phyloP scores from a whole-genome alignment of 1,139 yeast genomes.

The Kluyveromyces marxianus region DNA sequence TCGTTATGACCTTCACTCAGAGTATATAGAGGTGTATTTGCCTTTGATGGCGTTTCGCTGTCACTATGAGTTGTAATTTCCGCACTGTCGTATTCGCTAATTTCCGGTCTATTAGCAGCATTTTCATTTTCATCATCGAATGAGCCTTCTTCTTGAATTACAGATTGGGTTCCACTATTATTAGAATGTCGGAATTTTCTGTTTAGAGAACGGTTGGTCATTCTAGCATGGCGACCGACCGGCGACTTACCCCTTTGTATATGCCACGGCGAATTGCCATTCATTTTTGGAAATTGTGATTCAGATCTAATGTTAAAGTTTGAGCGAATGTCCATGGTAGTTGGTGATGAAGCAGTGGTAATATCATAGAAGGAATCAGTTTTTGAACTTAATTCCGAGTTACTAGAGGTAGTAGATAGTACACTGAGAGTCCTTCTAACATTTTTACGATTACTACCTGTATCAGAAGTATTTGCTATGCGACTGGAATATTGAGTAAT shows the following conservation, averaged over 20 bases:
- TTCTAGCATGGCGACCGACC: conserved; percentile 28
- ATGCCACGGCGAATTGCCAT: conserved; percentile 21
- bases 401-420: conserved; percentile 36
- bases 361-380: conserved; percentile 36
- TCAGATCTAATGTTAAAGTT: conserved; percentile 15
- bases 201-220: conserved; percentile 21
- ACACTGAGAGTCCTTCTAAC: conserved; percentile 31
- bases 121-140: conserved; percentile 21
- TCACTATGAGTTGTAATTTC: conserved; percentile 13
- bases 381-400: conserved; percentile 36
- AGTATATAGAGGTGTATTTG: conserved; percentile 7
- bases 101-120: conserved; percentile 6
- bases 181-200: conserved; percentile 16
- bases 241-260: conserved; percentile 41
- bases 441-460: conserved; percentile 14
- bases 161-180: conserved; percentile 20
- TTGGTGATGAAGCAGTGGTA: conserved; percentile 27
- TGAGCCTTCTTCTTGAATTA: conserved; percentile 28
- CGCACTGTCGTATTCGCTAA: conserved; percentile 9
- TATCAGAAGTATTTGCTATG: conserved; percentile 14
- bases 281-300: conserved; percentile 25
- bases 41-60: conserved; percentile 12
- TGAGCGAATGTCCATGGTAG: conserved; percentile 17
- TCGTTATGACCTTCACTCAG: conserved; percentile 1
- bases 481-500: conserved; percentile 13